These are phyloP conservation scores for Rhodotorula mucilaginosa DNA, from an alignment of 1,284 basidiomycete genomes.

Conservation along the genomic window DNA sequence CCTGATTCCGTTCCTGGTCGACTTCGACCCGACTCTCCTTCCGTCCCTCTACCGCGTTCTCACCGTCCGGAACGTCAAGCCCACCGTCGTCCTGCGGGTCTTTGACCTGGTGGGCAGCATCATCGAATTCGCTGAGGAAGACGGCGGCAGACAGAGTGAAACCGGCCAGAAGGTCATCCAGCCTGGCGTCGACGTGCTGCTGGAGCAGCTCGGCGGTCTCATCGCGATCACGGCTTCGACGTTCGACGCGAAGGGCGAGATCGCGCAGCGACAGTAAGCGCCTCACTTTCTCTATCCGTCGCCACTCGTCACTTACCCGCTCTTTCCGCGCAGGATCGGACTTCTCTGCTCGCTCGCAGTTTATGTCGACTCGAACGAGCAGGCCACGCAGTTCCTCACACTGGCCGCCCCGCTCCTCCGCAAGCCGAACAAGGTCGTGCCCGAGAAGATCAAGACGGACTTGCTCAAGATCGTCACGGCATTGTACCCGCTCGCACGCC, in stretches of 20 bases:
- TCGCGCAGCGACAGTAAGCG: constrained; percentile 68
- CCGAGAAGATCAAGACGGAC: constrained; percentile 84
- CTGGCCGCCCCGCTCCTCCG: constrained; percentile 80
- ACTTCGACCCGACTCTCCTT: constrained; percentile 67
- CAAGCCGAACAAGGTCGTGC: constrained; percentile 69
- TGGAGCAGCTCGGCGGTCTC: constrained; percentile 70
- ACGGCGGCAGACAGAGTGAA: constrained; percentile 45
- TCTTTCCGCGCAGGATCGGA: constrained; percentile 52
- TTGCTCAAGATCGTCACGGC: constrained; percentile 72
- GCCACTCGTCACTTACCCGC: neutral
- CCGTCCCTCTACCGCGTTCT: constrained; percentile 79
- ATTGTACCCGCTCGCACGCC: constrained; percentile 61
- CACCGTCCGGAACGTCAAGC: constrained; percentile 79
- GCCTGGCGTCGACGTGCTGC: constrained; percentile 72
- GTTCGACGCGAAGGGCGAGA: constrained; percentile 60
- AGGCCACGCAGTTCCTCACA: constrained; percentile 70
- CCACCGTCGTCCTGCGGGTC: constrained; percentile 71
- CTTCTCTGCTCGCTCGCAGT: constrained; percentile 78
- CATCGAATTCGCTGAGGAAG: constrained; percentile 58
- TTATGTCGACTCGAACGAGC: constrained; percentile 65
- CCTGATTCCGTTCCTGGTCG: constrained; percentile 63
- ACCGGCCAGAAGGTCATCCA: constrained; percentile 63
- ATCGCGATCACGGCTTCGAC: constrained; percentile 61
- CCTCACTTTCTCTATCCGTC: neutral
- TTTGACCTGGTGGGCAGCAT: constrained; percentile 84